phyloP scores from a whole-genome alignment of 225 moss, liverwort and hornwort species.

The Lunularia cruciata region DNA sequence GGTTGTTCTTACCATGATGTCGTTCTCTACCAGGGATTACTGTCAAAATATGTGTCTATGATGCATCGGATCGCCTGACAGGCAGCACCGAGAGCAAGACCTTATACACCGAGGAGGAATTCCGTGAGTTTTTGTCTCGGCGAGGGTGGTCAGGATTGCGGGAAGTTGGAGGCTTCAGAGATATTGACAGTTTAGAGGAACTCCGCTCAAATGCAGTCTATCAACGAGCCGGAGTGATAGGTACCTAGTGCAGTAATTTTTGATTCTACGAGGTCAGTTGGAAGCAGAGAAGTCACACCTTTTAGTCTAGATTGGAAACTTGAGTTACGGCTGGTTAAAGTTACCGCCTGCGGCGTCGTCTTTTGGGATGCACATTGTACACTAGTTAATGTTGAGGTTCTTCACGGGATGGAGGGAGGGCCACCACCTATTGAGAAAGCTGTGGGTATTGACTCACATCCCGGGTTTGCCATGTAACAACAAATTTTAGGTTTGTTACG shows the following conservation, averaged over 20 bases:
- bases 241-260: constrained; percentile 39
- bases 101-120: constrained; percentile 89
- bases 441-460: constrained; percentile 34
- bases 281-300: constrained; percentile 21
- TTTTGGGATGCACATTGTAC: constrained; percentile 46
- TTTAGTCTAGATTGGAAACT: constrained; percentile 40
- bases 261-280: constrained; percentile 27
- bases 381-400: constrained; percentile 45
- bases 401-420: constrained; percentile 30
- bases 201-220: constrained; percentile 71
- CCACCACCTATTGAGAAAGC: constrained; percentile 13
- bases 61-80: constrained; percentile 59
- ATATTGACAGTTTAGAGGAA: constrained; percentile 87
- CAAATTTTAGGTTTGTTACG: constrained; percentile 54
- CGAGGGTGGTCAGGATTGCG: constrained; percentile 88
- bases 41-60: constrained; percentile 76
- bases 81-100: constrained; percentile 82
- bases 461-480: constrained; percentile 44
- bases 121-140: constrained; percentile 76
- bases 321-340: constrained; percentile 40
- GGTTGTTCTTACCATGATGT: constrained; percentile 11
- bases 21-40: constrained; percentile 58
- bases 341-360: constrained; percentile 45
- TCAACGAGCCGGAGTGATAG: constrained; percentile 51
- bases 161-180: constrained; percentile 78